Base-by-base conservation (phyloP, 1,284 basidiomycete genomes). In the Cryptococcus sp. region DNA sequence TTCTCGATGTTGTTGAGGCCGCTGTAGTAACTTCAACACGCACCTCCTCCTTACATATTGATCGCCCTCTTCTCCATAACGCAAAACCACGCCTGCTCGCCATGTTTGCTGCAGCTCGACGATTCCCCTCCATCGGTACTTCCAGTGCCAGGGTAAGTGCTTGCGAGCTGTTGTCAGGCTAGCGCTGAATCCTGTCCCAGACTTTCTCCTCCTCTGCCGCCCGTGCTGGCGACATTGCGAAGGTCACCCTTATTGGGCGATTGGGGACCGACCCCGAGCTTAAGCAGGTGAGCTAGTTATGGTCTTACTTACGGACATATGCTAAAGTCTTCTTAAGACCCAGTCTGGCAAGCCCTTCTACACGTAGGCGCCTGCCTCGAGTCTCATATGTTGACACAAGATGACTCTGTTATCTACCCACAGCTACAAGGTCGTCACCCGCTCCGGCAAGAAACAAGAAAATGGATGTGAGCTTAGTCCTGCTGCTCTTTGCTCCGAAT, bases 351-450 rank as follows among this genome's bases (percentile, higher is more conserved):
- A 73, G 60, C 69, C 70, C 11, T 73, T 72, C 59, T 73, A 67
- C 58, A 68, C 67, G 64, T 71, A 21, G 46, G 62, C 28, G 9
- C 28, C 28, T 53, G 18, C 16, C n/a, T n/a, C 23, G 35, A 13
- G 20, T 18, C 3, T 13, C 28, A 6, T 46, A 20, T 15, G 12
- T 15, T 23, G 28, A 2, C 9, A 6, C 15, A 5, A 3, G 39
- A 45, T 28, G 16, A 42, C 35, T 16, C 35, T 13, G 24, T 6
- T 18, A 12, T 9, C 11, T 28, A 51, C 3, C 5, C 13, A 11
- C 47, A 72, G 70, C 8, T 75, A 75, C 58, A 63, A 62, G 2
- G 63, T 75, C 18, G 73, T 72, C n/a, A 75, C 73, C 2, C 43
- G 50, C 16, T 52, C 58, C 15, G 70, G 66, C 52, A 38, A 8